Conservation (phyloP, 202 grass and related monocot genomes). For the Digitaria exilis region DNA sequence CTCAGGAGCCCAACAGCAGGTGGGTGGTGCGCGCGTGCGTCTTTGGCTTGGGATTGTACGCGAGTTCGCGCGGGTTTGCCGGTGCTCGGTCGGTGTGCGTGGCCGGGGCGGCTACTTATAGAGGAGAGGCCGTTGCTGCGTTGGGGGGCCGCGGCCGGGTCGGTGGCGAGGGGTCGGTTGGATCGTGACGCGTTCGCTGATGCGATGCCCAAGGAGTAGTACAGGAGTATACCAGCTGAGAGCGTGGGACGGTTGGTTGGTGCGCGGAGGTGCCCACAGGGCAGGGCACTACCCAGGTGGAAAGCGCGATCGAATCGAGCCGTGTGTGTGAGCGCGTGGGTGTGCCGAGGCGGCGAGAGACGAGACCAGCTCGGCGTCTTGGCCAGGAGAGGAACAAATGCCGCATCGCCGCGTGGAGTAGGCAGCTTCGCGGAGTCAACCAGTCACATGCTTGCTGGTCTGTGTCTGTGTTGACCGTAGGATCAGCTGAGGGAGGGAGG, state of each 20-base stretch:
- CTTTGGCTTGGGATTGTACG: neutral
- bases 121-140: neutral
- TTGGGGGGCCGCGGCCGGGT: neutral
- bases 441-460: too few species aligned
- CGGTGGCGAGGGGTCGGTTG: neutral
- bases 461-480: neutral
- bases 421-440: too few species aligned
- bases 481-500: neutral
- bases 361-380: too few species aligned
- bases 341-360: neutral
- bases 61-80: neutral
- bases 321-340: neutral
- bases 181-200: neutral
- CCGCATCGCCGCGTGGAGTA: neutral
- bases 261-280: neutral
- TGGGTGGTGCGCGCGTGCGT: neutral
- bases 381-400: too few species aligned
- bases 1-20: neutral
- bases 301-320: neutral
- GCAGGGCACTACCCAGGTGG: neutral
- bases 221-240: too few species aligned
- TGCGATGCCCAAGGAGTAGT: too few species aligned
- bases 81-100: neutral
- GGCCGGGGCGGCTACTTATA: neutral
- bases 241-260: neutral